A percentile compares a stretch with the other conserved stretches of the same genome.
Evolutionary conservation across 2,329 filamentous ascomycete species (phyloP).

Genomic region (Fusarium sp.): DNA sequence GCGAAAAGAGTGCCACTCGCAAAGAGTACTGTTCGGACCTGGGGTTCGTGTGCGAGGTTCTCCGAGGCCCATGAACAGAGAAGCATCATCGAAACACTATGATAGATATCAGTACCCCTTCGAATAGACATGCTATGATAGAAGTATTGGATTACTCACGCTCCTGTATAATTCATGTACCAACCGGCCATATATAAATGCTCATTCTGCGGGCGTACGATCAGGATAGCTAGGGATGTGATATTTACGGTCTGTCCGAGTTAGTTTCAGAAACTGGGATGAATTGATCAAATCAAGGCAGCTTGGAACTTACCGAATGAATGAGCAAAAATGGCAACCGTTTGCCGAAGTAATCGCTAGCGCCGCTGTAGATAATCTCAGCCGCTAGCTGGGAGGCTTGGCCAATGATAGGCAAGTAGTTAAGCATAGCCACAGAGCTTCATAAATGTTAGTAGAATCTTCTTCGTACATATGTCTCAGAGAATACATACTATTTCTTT

Average conservation of each 20-base stretch:
- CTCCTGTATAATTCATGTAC: conserved; percentile 29
- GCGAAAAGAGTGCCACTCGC: conserved; percentile 14
- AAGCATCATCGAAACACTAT: conserved; percentile 19
- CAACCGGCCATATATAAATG: conserved; percentile 21
- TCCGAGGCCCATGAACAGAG: conserved; percentile 24
- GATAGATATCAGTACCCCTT: background rate
- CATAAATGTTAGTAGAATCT: background rate
- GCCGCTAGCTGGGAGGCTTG: conserved; percentile 16
- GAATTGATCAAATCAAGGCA: background rate
- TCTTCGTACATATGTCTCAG: background rate
- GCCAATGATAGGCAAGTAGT: conserved; percentile 22
- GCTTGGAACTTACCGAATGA: conserved; percentile 9
- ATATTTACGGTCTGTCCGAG: conserved; percentile 14
- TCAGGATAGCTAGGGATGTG: conserved; percentile 23
- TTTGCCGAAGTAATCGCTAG: conserved; percentile 19
- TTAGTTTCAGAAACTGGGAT: background rate
- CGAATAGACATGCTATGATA: background rate
- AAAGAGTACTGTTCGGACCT: conserved; percentile 24
- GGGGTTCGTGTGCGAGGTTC: conserved; percentile 12
- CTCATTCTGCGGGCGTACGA: conserved; percentile 17
- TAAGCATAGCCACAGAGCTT: conserved; percentile 22
- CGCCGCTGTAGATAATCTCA: conserved; percentile 21
- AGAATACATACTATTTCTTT: background rate
- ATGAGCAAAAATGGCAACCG: conserved; percentile 16
- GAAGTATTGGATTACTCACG: background rate